Evolutionary conservation across 2,329 filamentous ascomycete genomes (phyloP).

Genomic region (Nemania bipapillata): DNA sequence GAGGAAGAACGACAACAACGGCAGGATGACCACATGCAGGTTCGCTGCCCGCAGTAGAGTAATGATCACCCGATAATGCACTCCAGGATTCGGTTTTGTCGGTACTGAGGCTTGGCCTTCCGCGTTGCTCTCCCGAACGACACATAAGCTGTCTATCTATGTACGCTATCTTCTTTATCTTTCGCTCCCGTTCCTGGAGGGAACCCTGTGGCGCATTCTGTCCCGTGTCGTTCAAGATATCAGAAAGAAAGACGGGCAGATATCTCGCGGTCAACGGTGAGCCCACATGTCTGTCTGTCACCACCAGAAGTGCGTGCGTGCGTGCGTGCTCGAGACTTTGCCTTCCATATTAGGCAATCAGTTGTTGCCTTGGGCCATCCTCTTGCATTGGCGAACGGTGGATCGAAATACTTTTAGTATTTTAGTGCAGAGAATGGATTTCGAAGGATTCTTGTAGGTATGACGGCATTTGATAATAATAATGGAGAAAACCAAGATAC

Average conservation of each 20-base stretch:
- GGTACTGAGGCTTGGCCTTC: slow-evolving; percentile 28
- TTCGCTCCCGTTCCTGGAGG: background rate
- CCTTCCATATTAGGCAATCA: slow-evolving; percentile 20
- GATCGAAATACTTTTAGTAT: slow-evolving; percentile 12
- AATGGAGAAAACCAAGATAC: no score
- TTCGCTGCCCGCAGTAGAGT: slow-evolving; percentile 35
- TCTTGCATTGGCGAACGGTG: slow-evolving; percentile 23
- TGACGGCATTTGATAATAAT: slow-evolving; percentile 11
- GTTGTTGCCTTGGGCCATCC: slow-evolving; percentile 10
- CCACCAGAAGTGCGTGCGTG: no score
- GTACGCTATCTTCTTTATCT: background rate
- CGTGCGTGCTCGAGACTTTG: slow-evolving; percentile 1
- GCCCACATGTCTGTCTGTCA: slow-evolving; percentile 1
- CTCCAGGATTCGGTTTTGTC: slow-evolving; percentile 34
- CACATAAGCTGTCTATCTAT: no score
- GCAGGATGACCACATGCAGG: slow-evolving; percentile 33
- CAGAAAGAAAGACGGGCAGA: slow-evolving; percentile 2
- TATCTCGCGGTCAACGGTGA: background rate
- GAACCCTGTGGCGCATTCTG: slow-evolving; percentile 4
- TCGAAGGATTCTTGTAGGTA: slow-evolving; percentile 28
- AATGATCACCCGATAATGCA: slow-evolving; percentile 36
- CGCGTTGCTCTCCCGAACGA: slow-evolving; percentile 33
- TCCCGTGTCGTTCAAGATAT: background rate
- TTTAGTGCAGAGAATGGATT: slow-evolving; percentile 14
- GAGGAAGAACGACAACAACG: slow-evolving; percentile 3